Evolutionary conservation across 352 stramenopile species (phyloP).

Genomic region (Phytopythium boreale): DNA sequence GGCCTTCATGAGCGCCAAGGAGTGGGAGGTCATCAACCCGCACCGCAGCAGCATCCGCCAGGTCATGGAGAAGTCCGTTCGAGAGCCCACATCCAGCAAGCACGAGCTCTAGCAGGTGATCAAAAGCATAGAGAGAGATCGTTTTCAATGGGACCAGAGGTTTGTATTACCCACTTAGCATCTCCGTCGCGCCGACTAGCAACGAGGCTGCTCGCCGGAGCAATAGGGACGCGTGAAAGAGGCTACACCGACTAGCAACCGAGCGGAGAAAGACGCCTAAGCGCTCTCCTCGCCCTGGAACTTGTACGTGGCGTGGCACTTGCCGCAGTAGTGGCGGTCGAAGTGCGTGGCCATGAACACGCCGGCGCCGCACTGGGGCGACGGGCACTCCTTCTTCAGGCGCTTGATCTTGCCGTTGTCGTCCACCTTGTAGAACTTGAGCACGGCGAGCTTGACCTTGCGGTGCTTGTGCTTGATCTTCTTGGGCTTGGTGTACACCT

Average conservation of each 20-base stretch:
- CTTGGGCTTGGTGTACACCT: constrained; percentile 99
- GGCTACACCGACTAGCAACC: constrained; percentile 2
- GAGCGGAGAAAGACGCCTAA: constrained; percentile 24
- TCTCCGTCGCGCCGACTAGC: not conserved
- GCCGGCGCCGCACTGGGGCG: constrained; percentile 93
- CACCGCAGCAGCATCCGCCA: constrained; percentile 48
- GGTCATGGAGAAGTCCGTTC: constrained; percentile 39
- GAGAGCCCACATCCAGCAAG: not conserved
- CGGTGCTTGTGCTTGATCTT: constrained; percentile 98
- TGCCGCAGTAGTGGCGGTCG: constrained; percentile 99
- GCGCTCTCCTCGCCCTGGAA: constrained; percentile 78
- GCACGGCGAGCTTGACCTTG: constrained; percentile 96
- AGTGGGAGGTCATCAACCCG: constrained; percentile 67
- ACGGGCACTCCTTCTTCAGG: constrained; percentile 97
- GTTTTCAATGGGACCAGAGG: constrained; percentile 10
- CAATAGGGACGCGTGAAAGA: not conserved
- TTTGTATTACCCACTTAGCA: constrained; percentile 4
- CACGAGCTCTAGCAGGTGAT: not conserved
- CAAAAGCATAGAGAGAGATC: not conserved
- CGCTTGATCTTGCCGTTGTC: constrained; percentile 96
- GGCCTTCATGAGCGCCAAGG: constrained; percentile 60
- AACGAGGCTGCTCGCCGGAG: not conserved
- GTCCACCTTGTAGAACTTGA: constrained; percentile 98
- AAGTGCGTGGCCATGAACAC: constrained; percentile 99
- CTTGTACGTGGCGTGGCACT: constrained; percentile 97